Conservation (phyloP, 352 stramenopile genomes). For the Phytophthora hibernalis region DNA sequence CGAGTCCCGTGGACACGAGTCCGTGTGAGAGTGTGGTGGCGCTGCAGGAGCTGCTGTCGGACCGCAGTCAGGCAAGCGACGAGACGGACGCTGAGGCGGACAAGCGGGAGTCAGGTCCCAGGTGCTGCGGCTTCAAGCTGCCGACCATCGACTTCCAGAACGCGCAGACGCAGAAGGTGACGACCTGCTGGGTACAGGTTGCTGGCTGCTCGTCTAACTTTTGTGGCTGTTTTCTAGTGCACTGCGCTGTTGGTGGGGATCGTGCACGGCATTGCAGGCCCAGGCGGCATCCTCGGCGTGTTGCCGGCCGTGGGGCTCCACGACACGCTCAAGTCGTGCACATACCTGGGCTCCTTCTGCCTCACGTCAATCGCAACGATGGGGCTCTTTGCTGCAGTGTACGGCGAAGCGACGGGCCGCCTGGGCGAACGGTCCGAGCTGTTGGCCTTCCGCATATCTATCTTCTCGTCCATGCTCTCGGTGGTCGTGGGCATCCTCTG, state of each 20-base stretch:
- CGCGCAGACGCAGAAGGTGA: conserved; percentile 79
- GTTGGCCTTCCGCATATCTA: conserved; percentile 79
- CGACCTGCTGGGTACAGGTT: neutral
- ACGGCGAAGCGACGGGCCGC: conserved; percentile 79
- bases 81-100: conserved; percentile 28
- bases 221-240: conserved; percentile 42
- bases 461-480: conserved; percentile 88
- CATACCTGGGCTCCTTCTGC: conserved; percentile 93
- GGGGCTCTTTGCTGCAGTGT: conserved; percentile 88
- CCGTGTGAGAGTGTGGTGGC: conserved; percentile 62
- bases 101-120: conserved; percentile 30
- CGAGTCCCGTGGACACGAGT: conserved; percentile 51
- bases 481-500: conserved; percentile 85
- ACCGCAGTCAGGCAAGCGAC: conserved; percentile 28
- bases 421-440: conserved; percentile 76
- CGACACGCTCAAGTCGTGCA: conserved; percentile 75
- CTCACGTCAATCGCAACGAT: conserved; percentile 90
- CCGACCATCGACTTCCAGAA: conserved; percentile 72
- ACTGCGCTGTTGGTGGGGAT: conserved; percentile 89
- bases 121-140: conserved; percentile 54
- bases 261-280: conserved; percentile 89
- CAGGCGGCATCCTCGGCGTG: conserved; percentile 86
- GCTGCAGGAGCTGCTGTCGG: conserved; percentile 55
- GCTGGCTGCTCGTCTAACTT: conserved; percentile 7
- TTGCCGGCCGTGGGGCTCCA: conserved; percentile 91